phyloP scores from a whole-genome alignment of 1,139 yeast genomes.

The Eremothecium cymbalariae region DNA sequence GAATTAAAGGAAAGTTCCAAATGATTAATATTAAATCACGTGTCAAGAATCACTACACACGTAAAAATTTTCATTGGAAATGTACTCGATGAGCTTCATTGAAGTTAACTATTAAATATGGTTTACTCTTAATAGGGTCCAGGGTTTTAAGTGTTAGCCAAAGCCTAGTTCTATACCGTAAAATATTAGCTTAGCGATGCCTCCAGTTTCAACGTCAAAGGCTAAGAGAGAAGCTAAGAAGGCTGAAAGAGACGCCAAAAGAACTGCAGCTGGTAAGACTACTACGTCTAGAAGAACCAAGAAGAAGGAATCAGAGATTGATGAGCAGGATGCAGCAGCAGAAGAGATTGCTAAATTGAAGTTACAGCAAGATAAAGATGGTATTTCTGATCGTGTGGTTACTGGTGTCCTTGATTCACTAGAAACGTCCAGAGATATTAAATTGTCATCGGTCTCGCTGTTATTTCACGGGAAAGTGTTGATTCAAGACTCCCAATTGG shows the following conservation, averaged over 20 bases:
- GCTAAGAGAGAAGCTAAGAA: conserved; percentile 97
- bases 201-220: conserved; percentile 68
- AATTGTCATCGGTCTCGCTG: conserved; percentile 79
- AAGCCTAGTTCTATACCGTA: background rate
- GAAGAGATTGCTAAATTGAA: conserved; percentile 78
- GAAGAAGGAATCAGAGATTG: conserved; percentile 32
- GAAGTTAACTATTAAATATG: too few species aligned
- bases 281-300: conserved; percentile 52
- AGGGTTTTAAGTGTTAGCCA: too few species aligned
- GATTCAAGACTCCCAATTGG: conserved; percentile 83
- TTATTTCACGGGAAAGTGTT: conserved; percentile 96
- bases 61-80: too few species aligned
- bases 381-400: conserved; percentile 92
- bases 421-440: conserved; percentile 87
- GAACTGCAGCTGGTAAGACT: conserved; percentile 66
- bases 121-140: too few species aligned
- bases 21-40: too few species aligned
- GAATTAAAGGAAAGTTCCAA: too few species aligned
- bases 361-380: conserved; percentile 87
- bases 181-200: conserved; percentile 19
- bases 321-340: conserved; percentile 51
- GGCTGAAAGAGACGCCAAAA: conserved; percentile 93
- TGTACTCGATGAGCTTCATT: too few species aligned
- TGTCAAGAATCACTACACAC: too few species aligned
- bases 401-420: conserved; percentile 94